Evolutionary conservation across 2,329 filamentous ascomycete species (phyloP), one percentile per base, ranked within the genome.

Genomic region (Aspergillus sp.): DNA sequence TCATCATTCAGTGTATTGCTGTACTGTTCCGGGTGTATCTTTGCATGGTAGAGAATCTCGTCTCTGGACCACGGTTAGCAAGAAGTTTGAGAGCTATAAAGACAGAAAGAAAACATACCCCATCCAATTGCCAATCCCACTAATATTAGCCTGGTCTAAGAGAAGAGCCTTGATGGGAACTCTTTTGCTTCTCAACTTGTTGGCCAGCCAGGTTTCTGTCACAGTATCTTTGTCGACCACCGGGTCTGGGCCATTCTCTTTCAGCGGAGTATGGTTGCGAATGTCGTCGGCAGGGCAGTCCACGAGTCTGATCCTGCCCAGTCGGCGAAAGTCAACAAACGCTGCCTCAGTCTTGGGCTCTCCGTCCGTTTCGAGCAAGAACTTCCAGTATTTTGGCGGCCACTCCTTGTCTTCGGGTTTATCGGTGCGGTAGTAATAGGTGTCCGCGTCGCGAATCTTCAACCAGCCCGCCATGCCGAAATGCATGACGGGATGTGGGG

Each of bases 111-210:
- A 4, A 32, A 13, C 16, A 17, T 19, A 83, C 74, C 88, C 91
- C 49, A 99, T 93, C 93, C 93, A 99, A 67, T 97, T 97, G 0
- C 94, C 94, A 57, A 99, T 89, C 6, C 94, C 94, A 64, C 89
- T 94, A 56, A 97, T 88, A 68, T 88, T 88, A 16, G 85, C 81
- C 71, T 99, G 94, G 67, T 97, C 90, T 3, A 97, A 79, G 11
- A 99, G 76, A 17, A 97, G 78, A 0, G 91, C 89, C 70, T 97
- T 97, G 58, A 97, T 82, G 0, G 93, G 92, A 0, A 97, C 89
- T 63, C 84, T 89, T 50, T 93, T 91, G 52, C 81, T 84, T 46
- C 74, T 78, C 76, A 97, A 78, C 70, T 90, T 88, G 50, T 78
- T 71, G n/a, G 71, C 74, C 16, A 99, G 72, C 81, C 89, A 97